Evolutionary conservation across 495 filamentous ascomycete species (phyloP).

Genomic region (Penicillium cataractarum): DNA sequence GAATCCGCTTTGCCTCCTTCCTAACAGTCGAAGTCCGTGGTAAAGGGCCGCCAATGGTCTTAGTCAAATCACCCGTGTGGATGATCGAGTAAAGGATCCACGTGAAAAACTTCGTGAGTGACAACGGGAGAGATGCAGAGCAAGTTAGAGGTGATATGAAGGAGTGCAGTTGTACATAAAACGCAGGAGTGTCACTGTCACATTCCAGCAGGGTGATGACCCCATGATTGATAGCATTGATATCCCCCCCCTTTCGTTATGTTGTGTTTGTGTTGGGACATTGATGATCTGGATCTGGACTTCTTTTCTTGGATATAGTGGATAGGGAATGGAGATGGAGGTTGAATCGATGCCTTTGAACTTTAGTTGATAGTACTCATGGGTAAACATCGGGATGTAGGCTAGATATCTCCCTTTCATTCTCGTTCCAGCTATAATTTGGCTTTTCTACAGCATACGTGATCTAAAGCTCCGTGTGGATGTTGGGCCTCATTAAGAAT

Average conservation of each 20-base stretch:
- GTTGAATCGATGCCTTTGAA: neutral
- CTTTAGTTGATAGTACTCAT: too few species aligned
- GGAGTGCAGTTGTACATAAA: slow-evolving; percentile 20
- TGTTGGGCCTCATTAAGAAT: too few species aligned
- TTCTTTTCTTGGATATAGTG: neutral
- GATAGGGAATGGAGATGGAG: neutral
- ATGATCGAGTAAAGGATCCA: slow-evolving; percentile 43
- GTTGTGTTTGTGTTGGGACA: slow-evolving; percentile 6
- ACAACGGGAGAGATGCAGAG: neutral
- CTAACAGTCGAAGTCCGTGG: slow-evolving; percentile 80
- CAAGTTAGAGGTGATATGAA: too few species aligned
- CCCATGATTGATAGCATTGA: slow-evolving; percentile 26
- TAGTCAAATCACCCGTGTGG: slow-evolving; percentile 93
- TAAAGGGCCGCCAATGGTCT: slow-evolving; percentile 63
- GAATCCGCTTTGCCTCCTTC: slow-evolving; percentile 82
- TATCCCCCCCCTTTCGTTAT: slow-evolving; percentile 21
- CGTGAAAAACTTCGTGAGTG: neutral
- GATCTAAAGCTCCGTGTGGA: too few species aligned
- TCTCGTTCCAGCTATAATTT: too few species aligned
- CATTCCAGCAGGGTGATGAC: slow-evolving; percentile 22
- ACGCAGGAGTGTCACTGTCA: slow-evolving; percentile 15
- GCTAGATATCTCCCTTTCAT: too few species aligned
- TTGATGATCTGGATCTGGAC: neutral
- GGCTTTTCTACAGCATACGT: too few species aligned
- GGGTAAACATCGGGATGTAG: too few species aligned